Conservation (phyloP, 192 early-diverging fungal genomes). For the Coemansia sp. region DNA sequence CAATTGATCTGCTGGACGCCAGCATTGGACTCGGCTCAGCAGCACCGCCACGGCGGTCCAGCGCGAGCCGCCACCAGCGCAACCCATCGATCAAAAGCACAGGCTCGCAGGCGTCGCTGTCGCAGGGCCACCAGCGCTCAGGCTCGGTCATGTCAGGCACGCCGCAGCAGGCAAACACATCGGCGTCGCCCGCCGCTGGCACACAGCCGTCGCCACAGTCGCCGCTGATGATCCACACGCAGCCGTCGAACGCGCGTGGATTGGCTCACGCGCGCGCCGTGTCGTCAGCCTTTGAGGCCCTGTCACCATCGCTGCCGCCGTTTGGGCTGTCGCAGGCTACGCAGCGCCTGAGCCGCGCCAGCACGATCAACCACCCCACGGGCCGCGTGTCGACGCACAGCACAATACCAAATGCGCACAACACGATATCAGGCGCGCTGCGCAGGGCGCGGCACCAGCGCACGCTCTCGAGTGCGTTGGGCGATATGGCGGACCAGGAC, state of each 20-base stretch:
- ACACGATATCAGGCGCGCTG: slow-evolving; percentile 10
- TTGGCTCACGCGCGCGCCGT: slow-evolving; percentile 41
- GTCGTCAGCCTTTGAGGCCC: slow-evolving; percentile 45
- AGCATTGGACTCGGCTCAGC: neutral
- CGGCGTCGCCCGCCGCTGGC: neutral
- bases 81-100: slow-evolving; percentile 27
- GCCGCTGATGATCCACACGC: slow-evolving; percentile 11
- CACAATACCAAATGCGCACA: neutral
- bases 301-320: slow-evolving; percentile 29
- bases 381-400: neutral
- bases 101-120: slow-evolving; percentile 26
- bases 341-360: slow-evolving; percentile 9
- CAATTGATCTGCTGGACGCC: slow-evolving; percentile 10
- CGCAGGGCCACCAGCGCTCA: slow-evolving; percentile 13
- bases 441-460: slow-evolving; percentile 19
- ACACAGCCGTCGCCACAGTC: slow-evolving; percentile 16
- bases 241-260: slow-evolving; percentile 32
- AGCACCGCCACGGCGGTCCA: slow-evolving; percentile 13
- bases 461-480: slow-evolving; percentile 15
- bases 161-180: neutral
- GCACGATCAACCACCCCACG: slow-evolving; percentile 6
- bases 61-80: slow-evolving; percentile 37
- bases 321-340: neutral
- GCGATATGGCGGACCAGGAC: slow-evolving; percentile 3
- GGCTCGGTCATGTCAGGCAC: slow-evolving; percentile 27